Evolutionary conservation across 108 stramenopile species (phyloP).

Genomic region (Pseudonitzschia delicatissima): DNA sequence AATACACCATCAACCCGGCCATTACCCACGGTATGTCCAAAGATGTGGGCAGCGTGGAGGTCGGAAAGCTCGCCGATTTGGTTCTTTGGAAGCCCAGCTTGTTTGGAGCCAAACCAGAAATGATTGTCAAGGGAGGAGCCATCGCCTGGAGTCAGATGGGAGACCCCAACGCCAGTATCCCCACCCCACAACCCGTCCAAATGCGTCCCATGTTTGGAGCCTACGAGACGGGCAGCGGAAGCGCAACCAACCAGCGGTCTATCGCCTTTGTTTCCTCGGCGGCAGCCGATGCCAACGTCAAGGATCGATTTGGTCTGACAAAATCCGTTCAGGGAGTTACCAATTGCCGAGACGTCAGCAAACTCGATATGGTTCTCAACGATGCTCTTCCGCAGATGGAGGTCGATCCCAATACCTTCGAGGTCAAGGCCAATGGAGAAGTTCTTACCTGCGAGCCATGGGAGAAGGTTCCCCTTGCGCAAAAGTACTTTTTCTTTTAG

Average conservation of each 20-base stretch:
- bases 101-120: slow-evolving; percentile 97
- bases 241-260: slow-evolving; percentile 21
- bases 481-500: slow-evolving; percentile 92
- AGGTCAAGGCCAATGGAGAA: slow-evolving; percentile 92
- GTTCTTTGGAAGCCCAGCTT: slow-evolving; percentile 92
- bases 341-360: slow-evolving; percentile 78
- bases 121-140: slow-evolving; percentile 94
- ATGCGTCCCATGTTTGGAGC: slow-evolving; percentile 98
- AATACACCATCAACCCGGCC: slow-evolving; percentile 98
- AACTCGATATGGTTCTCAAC: slow-evolving; percentile 94
- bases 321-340: slow-evolving; percentile 80
- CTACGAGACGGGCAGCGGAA: slow-evolving; percentile 45
- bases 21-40: slow-evolving; percentile 95
- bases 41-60: slow-evolving; percentile 91
- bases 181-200: slow-evolving; percentile 94
- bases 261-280: slow-evolving; percentile 86
- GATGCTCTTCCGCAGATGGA: slow-evolving; percentile 82
- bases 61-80: slow-evolving; percentile 93
- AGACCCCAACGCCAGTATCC: slow-evolving; percentile 96
- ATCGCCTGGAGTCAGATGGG: slow-evolving; percentile 98
- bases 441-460: slow-evolving; percentile 87
- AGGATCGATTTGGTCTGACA: slow-evolving; percentile 57
- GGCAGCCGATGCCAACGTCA: slow-evolving; percentile 48
- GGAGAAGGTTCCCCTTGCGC: slow-evolving; percentile 83
- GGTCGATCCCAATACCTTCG: slow-evolving; percentile 96